Evolutionary conservation across 352 stramenopile species (phyloP).

Genomic region (Pythium coloratum): DNA sequence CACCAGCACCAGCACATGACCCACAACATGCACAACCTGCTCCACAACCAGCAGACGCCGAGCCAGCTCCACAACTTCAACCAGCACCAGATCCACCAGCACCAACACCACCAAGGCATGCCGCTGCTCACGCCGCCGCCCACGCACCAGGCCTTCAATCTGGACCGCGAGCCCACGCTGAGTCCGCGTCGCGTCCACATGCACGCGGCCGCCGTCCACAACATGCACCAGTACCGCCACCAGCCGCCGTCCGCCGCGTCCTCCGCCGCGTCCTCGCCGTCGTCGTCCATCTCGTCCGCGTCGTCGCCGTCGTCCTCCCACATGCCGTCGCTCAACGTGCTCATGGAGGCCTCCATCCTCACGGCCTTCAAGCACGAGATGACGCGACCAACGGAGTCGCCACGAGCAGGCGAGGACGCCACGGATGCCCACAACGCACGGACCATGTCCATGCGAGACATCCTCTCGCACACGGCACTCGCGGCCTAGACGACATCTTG

Average conservation of each 20-base stretch:
- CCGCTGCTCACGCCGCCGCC: conserved; percentile 45
- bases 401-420: not conserved
- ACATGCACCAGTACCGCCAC: conserved; percentile 8
- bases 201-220: conserved; percentile 10
- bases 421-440: conserved; percentile 19
- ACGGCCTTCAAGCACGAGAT: conserved; percentile 61
- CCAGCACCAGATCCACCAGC: conserved; percentile 7
- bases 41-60: not conserved
- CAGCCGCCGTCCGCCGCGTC: not conserved
- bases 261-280: conserved; percentile 1
- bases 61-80: conserved; percentile 6
- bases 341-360: conserved; percentile 70
- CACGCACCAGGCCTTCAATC: conserved; percentile 43
- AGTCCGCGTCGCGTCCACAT: conserved; percentile 15
- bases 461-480: conserved; percentile 44
- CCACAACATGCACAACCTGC: conserved; percentile 6
- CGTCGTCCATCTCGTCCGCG: conserved; percentile 11
- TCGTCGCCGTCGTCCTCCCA: conserved; percentile 1
- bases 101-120: conserved; percentile 11
- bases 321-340: conserved; percentile 66
- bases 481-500: conserved; percentile 20
- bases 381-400: conserved; percentile 22
- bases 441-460: conserved; percentile 79
- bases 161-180: conserved; percentile 36
- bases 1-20: not conserved